Conservation (phyloP, 805 yeast species). For the Saturnispora sanitii region DNA sequence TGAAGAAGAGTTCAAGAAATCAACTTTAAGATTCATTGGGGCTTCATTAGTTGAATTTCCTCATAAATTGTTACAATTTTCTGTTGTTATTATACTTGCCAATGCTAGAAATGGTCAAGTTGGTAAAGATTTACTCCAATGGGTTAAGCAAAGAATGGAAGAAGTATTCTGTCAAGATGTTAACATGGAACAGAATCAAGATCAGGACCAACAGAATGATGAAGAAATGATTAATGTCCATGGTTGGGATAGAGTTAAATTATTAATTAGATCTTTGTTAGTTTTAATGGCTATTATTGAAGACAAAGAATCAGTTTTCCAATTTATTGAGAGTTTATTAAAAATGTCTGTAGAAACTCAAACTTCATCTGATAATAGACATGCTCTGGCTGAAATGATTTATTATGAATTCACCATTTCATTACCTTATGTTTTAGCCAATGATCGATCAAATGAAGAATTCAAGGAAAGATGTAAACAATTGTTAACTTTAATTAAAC, state of each 20-base stretch:
- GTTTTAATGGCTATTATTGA: constrained; percentile 55
- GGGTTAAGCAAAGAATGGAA: constrained; percentile 55
- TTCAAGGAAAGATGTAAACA: constrained; percentile 31
- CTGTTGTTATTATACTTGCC: constrained; percentile 56
- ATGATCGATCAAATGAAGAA: constrained; percentile 20
- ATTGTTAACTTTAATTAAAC: constrained; percentile 35
- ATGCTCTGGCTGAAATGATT: constrained; percentile 57
- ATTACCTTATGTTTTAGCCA: constrained; percentile 42
- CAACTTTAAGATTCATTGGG: constrained; percentile 51
- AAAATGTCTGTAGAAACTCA: constrained; percentile 49
- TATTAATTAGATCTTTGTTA: constrained; percentile 60
- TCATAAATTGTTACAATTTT: constrained; percentile 68
- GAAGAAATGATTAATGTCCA: constrained; percentile 33
- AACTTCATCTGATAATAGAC: constrained; percentile 29
- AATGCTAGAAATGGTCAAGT: constrained; percentile 54
- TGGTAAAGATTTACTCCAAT: constrained; percentile 62
- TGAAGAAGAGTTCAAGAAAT: constrained; percentile 48
- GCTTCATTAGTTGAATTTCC: constrained; percentile 84
- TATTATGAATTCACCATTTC: constrained; percentile 52
- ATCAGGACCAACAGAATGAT: constrained; percentile 13
- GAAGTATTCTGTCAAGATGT: constrained; percentile 30
- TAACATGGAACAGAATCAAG: constrained; percentile 10
- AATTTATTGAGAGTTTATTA: constrained; percentile 45
- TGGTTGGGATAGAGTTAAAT: constrained; percentile 60
- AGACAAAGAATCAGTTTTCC: constrained; percentile 29